These are phyloP conservation scores for Sugiyamaella xylanicola DNA, from an alignment of 1,139 yeast species.

Conservation along the genomic window DNA sequence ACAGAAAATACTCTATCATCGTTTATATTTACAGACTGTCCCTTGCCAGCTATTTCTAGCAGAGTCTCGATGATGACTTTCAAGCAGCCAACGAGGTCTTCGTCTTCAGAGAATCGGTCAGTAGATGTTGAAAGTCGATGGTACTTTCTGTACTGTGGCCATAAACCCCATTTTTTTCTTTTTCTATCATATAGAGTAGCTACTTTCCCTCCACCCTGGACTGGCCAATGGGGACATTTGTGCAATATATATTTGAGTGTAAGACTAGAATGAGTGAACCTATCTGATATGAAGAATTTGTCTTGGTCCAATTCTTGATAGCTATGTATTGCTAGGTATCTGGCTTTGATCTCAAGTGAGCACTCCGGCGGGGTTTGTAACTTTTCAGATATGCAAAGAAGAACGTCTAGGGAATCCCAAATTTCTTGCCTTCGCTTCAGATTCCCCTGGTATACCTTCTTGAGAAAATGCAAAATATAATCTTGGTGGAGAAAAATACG, in stretches of 20 bases:
- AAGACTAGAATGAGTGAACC: neutral
- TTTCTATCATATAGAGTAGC: constrained; percentile 10
- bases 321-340: neutral
- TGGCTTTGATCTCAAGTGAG: neutral
- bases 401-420: constrained; percentile 4
- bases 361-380: neutral
- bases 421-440: constrained; percentile 7
- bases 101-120: no score
- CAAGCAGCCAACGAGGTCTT: neutral
- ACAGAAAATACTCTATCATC: constrained; percentile 10
- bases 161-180: constrained; percentile 15
- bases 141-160: constrained; percentile 9
- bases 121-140: neutral
- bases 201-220: neutral
- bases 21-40: constrained; percentile 10
- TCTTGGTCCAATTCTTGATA: constrained; percentile 2
- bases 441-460: constrained; percentile 2
- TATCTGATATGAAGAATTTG: neutral
- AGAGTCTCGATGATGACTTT: constrained; percentile 2
- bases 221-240: constrained; percentile 18
- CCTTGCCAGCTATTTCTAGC: constrained; percentile 10
- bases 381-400: neutral
- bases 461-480: constrained; percentile 12
- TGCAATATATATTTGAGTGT: constrained; percentile 9
- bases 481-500: constrained; percentile 16